A percentile compares a stretch with the other conserved stretches of the same genome.
Evolutionary conservation across 106 monocot species (phyloP).

Genomic region (Dioscorea zingiberensis): DNA sequence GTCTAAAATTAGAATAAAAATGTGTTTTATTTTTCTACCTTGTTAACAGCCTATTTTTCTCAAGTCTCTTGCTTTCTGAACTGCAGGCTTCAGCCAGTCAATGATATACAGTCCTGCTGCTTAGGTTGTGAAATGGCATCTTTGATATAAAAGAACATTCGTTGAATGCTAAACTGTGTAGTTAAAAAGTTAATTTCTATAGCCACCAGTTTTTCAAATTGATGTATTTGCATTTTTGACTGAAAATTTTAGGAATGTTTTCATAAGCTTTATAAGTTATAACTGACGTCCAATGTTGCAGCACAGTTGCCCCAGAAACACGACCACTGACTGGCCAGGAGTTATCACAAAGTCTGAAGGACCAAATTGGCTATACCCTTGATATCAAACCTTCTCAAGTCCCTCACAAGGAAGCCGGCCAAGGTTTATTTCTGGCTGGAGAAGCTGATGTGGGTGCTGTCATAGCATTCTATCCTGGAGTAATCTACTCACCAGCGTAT

Average conservation of each 20-base stretch:
- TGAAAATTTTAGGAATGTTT: no score
- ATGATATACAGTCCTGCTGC: no score
- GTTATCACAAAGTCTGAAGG: conserved; percentile 52
- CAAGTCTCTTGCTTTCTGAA: no score
- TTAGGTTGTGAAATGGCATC: no score
- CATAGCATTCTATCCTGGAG: conserved; percentile 85
- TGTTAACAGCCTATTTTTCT: background rate
- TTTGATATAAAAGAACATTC: no score
- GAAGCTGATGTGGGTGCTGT: conserved; percentile 66
- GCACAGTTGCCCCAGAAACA: conserved; percentile 68
- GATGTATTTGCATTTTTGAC: no score
- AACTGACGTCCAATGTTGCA: conserved; percentile 44
- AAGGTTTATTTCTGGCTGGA: conserved; percentile 67
- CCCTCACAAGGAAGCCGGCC: conserved; percentile 75
- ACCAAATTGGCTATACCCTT: conserved; percentile 59
- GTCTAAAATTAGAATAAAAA: background rate
- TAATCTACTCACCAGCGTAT: conserved; percentile 86
- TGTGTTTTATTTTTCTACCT: background rate
- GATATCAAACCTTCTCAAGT: conserved; percentile 73
- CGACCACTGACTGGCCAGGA: conserved; percentile 35
- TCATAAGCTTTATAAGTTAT: background rate
- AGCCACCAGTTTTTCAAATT: no score
- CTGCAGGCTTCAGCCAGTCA: no score
- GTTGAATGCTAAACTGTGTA: no score
- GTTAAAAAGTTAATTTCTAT: no score